These are phyloP conservation scores for Lecanicillium sp. DNA, from an alignment of 2,329 filamentous ascomycete genomes.

Conservation along the genomic window DNA sequence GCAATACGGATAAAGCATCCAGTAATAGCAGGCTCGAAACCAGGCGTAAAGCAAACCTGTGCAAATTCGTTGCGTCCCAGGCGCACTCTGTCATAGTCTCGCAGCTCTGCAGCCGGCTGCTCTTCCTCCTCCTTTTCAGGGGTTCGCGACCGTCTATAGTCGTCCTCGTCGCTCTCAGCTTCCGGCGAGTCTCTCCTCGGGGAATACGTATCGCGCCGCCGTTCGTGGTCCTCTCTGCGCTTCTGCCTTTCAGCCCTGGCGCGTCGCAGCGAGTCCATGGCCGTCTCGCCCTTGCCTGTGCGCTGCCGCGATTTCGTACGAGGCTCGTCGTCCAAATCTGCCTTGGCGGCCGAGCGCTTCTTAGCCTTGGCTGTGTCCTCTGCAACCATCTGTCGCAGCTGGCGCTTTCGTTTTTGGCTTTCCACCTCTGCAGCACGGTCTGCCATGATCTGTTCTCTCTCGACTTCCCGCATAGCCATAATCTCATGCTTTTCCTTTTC, in stretches of 20 bases:
- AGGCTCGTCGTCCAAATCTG: constrained; percentile 67
- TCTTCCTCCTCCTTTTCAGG: constrained; percentile 61
- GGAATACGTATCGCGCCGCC: constrained; percentile 46
- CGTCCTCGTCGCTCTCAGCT: constrained; percentile 73
- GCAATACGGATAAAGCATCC: constrained; percentile 83
- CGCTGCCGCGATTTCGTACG: constrained; percentile 68
- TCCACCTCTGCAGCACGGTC: constrained; percentile 80
- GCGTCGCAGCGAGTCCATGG: constrained; percentile 62
- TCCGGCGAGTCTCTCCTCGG: constrained; percentile 34
- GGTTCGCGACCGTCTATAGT: constrained; percentile 49
- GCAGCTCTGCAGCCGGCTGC: constrained; percentile 61
- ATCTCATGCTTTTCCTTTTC: constrained; percentile 69
- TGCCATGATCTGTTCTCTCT: constrained; percentile 83
- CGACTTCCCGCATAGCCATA: constrained; percentile 78
- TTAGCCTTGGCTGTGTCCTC: constrained; percentile 48
- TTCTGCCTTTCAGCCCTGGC: constrained; percentile 53
- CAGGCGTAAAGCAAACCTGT: constrained; percentile 86
- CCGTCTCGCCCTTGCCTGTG: constrained; percentile 44
- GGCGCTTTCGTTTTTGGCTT: constrained; percentile 70
- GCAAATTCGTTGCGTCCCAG: constrained; percentile 82
- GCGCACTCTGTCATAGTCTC: constrained; percentile 76
- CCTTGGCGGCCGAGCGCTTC: constrained; percentile 69
- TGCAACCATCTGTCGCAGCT: constrained; percentile 69
- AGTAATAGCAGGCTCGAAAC: constrained; percentile 71
- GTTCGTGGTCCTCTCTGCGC: constrained; percentile 44